These are phyloP conservation scores for Phellinidium pouzarii DNA, from an alignment of 1,284 basidiomycete genomes.

Conservation along the genomic window DNA sequence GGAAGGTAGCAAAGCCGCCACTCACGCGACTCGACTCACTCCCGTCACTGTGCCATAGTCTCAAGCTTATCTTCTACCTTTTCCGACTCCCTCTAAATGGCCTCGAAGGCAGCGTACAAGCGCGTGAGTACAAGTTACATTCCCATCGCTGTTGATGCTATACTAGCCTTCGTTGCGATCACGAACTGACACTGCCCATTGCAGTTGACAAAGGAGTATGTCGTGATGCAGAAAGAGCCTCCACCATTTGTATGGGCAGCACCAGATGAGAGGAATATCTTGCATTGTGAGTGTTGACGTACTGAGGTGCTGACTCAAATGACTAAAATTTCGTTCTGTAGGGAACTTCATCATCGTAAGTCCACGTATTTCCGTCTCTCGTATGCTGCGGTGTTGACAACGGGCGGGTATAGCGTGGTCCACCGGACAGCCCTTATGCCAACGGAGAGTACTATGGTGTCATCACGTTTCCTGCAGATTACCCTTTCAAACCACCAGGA, in stretches of 20 bases:
- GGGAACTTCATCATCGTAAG: slow-evolving; percentile 89
- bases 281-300: slow-evolving; percentile 58
- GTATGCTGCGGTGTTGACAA: slow-evolving; percentile 15
- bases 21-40: no score
- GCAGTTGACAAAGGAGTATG: slow-evolving; percentile 84
- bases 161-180: slow-evolving; percentile 8
- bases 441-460: slow-evolving; percentile 94
- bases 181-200: slow-evolving; percentile 14
- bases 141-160: slow-evolving; percentile 11
- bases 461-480: slow-evolving; percentile 85
- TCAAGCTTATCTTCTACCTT: not conserved
- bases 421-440: slow-evolving; percentile 87
- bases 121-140: slow-evolving; percentile 45
- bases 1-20: no score
- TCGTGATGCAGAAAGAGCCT: slow-evolving; percentile 88
- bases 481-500: slow-evolving; percentile 91
- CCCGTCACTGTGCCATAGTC: no score
- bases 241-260: slow-evolving; percentile 92
- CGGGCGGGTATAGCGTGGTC: slow-evolving; percentile 62
- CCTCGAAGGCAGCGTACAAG: slow-evolving; percentile 78
- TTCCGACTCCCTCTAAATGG: slow-evolving; percentile 41
- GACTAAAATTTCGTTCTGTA: slow-evolving; percentile 26
- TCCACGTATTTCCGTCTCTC: slow-evolving; percentile 6
- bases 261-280: slow-evolving; percentile 94
- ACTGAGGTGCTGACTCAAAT: slow-evolving; percentile 4